A percentile compares a stretch with the other conserved stretches of the same genome.
phyloP scores from a whole-genome alignment of 2,329 filamentous ascomycete species.

The Penicillium nordicum region DNA sequence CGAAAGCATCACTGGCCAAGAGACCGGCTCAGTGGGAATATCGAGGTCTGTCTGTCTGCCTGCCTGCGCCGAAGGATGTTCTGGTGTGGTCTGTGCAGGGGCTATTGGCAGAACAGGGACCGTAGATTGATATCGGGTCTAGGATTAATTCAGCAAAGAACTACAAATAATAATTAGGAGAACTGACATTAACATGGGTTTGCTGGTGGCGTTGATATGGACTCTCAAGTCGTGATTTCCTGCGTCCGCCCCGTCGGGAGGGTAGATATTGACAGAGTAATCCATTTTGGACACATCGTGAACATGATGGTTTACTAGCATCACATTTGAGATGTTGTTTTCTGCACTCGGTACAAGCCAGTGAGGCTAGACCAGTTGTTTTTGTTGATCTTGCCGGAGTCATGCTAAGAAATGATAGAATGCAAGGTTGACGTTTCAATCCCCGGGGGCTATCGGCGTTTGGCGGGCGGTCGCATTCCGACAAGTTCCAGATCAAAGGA shows the following conservation, averaged over 20 bases:
- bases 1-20: slow-evolving; percentile 23
- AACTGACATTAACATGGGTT: slow-evolving; percentile 12
- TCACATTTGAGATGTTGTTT: slow-evolving; percentile 71
- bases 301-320: slow-evolving; percentile 60
- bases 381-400: slow-evolving; percentile 23
- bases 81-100: slow-evolving; percentile 15
- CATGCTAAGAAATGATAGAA: slow-evolving; percentile 5
- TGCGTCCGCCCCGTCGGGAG: slow-evolving; percentile 61
- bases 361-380: slow-evolving; percentile 32
- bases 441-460: slow-evolving; percentile 4
- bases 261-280: slow-evolving; percentile 66
- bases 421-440: slow-evolving; percentile 2
- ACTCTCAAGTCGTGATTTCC: slow-evolving; percentile 29
- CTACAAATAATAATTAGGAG: not conserved
- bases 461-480: not conserved
- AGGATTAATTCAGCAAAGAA: not conserved
- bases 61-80: slow-evolving; percentile 18
- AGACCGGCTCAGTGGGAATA: slow-evolving; percentile 18
- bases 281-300: slow-evolving; percentile 58
- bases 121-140: slow-evolving; percentile 9
- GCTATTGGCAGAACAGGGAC: slow-evolving; percentile 8
- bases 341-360: slow-evolving; percentile 46
- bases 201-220: slow-evolving; percentile 11
- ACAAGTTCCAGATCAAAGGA: not conserved
- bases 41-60: slow-evolving; percentile 12